These are phyloP conservation scores for Aspergillus cristatus DNA, from an alignment of 495 filamentous ascomycete genomes.

Conservation along the genomic window DNA sequence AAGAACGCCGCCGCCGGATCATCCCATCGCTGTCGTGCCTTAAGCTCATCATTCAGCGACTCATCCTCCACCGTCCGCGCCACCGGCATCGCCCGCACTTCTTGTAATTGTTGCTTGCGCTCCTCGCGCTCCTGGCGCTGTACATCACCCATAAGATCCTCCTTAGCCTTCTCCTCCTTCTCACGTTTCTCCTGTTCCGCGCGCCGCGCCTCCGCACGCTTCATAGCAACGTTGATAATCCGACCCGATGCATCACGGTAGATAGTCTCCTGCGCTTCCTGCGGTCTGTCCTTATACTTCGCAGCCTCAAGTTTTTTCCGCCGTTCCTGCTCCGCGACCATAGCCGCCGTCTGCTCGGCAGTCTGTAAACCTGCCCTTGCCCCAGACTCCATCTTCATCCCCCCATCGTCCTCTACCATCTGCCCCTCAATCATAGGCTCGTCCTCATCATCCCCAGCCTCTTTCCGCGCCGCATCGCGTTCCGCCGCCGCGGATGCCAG, in stretches of 20 bases:
- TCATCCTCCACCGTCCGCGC: constrained; percentile 74
- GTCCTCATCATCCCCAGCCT: constrained; percentile 39
- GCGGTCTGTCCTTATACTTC: constrained; percentile 28
- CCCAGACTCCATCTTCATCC: constrained; percentile 66
- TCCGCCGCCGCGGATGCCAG: constrained; percentile 65
- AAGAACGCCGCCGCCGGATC: constrained; percentile 86
- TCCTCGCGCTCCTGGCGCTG: constrained; percentile 54
- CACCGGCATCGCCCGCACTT: constrained; percentile 71
- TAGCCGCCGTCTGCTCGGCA: constrained; percentile 61
- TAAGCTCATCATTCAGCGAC: constrained; percentile 75
- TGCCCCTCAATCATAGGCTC: constrained; percentile 20
- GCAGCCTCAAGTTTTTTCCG: constrained; percentile 33
- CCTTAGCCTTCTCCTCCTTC: constrained; percentile 50
- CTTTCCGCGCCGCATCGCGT: constrained; percentile 27
- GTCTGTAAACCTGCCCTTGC: constrained; percentile 80
- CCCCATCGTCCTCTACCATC: constrained; percentile 14
- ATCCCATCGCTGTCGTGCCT: constrained; percentile 70
- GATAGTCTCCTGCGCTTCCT: constrained; percentile 61
- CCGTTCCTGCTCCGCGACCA: constrained; percentile 67
- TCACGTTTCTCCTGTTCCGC: constrained; percentile 61
- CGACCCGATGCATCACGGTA: constrained; percentile 90
- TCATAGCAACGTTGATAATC: constrained; percentile 84
- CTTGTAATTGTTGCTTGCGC: constrained; percentile 53
- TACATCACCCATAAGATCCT: constrained; percentile 73
- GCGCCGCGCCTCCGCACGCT: constrained; percentile 70